Percentiles rank a stretch among this genome's conserved stretches.
Evolutionary conservation across 805 yeast genomes (phyloP).

Genomic region (Starmera dryadoides): DNA sequence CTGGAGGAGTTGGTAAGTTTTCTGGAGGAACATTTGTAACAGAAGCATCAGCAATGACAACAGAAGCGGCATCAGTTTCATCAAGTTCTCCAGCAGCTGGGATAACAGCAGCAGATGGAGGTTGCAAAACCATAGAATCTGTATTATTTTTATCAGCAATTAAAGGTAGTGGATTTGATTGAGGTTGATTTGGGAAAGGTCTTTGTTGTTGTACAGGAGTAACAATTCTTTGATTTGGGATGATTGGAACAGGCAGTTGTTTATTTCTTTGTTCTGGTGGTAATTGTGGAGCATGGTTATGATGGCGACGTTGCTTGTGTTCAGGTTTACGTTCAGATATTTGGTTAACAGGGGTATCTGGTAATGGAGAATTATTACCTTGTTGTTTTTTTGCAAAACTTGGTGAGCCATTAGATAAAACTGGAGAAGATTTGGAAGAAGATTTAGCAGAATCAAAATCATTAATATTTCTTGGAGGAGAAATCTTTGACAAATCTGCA

Average conservation of each 20-base stretch:
- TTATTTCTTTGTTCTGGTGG: slow-evolving; percentile 1
- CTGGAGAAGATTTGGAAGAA: neutral
- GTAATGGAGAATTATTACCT: neutral
- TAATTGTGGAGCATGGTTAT: neutral
- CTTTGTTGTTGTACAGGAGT: neutral
- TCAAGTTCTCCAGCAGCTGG: too few species aligned
- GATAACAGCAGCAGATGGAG: too few species aligned
- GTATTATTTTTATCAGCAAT: neutral
- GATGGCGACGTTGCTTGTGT: neutral
- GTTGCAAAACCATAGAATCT: neutral
- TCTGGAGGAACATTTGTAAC: neutral
- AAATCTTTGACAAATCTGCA: neutral
- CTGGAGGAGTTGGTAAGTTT: neutral
- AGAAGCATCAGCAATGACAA: too few species aligned
- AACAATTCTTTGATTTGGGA: slow-evolving; percentile 11
- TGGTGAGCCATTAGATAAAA: neutral
- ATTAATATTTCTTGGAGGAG: neutral
- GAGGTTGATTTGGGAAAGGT: neutral
- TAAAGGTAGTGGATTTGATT: neutral
- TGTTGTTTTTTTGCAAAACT: too few species aligned
- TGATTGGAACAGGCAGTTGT: slow-evolving; percentile 14
- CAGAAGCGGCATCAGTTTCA: too few species aligned
- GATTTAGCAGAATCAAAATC: neutral
- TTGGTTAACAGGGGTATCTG: neutral
- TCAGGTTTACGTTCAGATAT: neutral